Percentiles rank a stretch among this genome's conserved stretches.
phyloP scores from a whole-genome alignment of 768 basidiomycete species.

The Boletus tomentosulus region DNA sequence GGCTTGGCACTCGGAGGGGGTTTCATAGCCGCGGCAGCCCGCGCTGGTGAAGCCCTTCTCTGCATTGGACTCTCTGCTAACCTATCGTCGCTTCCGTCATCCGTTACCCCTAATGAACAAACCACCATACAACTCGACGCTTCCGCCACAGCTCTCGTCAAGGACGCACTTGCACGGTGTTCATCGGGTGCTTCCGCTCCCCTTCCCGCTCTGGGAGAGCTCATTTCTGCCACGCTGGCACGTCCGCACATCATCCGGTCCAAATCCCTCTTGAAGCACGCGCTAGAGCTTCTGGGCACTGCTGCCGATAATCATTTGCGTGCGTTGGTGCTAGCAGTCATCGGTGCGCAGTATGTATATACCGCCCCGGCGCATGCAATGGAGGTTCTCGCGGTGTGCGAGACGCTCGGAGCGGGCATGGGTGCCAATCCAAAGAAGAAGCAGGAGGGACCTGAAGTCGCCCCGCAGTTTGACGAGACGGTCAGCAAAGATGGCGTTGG shows the following conservation, averaged over 20 bases:
- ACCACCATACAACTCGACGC: constrained; percentile 13
- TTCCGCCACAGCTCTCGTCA: constrained; percentile 16
- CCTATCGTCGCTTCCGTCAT: neutral
- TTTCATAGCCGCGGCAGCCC: constrained; percentile 46
- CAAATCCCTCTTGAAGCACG: constrained; percentile 47
- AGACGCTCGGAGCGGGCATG: constrained; percentile 67
- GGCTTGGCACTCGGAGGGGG: constrained; percentile 18
- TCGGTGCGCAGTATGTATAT: constrained; percentile 66
- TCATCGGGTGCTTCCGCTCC: constrained; percentile 18
- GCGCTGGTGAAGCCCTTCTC: constrained; percentile 49
- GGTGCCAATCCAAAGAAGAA: constrained; percentile 37
- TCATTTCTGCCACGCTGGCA: constrained; percentile 18
- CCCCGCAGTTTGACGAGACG: neutral
- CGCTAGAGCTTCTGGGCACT: constrained; percentile 52
- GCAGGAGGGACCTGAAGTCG: constrained; percentile 3
- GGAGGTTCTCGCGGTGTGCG: constrained; percentile 61
- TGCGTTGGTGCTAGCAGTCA: constrained; percentile 62
- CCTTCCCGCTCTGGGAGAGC: constrained; percentile 11
- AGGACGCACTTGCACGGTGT: constrained; percentile 26
- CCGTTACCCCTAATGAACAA: constrained; percentile 2
- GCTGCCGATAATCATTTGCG: constrained; percentile 72
- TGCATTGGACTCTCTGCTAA: constrained; percentile 39
- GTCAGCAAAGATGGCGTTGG: constrained; percentile 40
- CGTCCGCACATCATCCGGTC: constrained; percentile 27
- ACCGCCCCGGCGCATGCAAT: constrained; percentile 67